phyloP scores from a whole-genome alignment of 164 flowering plant genomes.

The Piper betle region DNA sequence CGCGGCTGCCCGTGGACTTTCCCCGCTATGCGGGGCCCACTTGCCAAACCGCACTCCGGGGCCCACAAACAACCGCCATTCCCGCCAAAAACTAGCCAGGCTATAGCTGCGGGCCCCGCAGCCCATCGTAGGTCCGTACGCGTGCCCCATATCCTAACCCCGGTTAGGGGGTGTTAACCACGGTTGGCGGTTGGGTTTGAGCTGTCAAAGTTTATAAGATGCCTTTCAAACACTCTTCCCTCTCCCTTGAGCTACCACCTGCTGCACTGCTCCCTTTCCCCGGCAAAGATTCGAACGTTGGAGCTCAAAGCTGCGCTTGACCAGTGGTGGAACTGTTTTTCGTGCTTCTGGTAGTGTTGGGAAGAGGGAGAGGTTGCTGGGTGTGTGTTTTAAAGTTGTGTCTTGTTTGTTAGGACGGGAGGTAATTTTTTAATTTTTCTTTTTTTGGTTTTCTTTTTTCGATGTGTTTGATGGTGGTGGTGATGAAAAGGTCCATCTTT shows the following conservation, averaged over 20 bases:
- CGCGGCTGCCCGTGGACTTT: not conserved
- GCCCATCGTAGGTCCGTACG: no score
- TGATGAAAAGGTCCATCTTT: not conserved
- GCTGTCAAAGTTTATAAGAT: not conserved
- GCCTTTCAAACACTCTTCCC: not conserved
- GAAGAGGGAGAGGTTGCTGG: not conserved
- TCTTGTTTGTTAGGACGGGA: no score
- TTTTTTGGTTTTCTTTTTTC: no score
- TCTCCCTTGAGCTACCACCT: not conserved
- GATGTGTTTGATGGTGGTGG: not conserved
- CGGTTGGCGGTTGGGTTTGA: not conserved
- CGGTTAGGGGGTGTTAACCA: not conserved
- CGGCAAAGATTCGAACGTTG: not conserved
- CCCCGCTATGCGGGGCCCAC: not conserved
- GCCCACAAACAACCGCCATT: not conserved
- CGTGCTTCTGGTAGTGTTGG: not conserved
- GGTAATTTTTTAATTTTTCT: no score
- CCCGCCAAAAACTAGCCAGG: not conserved
- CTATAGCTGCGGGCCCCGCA: not conserved
- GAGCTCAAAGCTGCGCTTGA: not conserved
- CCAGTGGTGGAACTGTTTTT: not conserved
- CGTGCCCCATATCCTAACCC: no score
- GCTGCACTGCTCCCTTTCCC: not conserved
- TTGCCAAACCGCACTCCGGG: not conserved
- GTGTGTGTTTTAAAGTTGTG: not conserved